phyloP scores from a whole-genome alignment of 176 grass and related monocot genomes.

The Zizania latifolia region DNA sequence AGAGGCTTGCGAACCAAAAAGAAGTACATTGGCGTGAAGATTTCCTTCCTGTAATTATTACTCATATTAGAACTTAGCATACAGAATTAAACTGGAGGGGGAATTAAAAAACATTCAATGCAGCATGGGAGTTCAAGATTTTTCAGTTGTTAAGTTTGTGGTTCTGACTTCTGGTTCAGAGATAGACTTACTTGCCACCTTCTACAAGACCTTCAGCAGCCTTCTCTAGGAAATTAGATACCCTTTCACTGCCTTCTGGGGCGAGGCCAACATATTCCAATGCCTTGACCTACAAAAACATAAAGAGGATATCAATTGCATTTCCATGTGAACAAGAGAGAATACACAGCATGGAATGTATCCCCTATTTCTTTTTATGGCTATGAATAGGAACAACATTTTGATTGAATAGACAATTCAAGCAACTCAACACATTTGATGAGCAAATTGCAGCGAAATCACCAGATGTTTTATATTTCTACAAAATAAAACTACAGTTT shows the following conservation, averaged over 20 bases:
- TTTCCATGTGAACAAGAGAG: conserved; percentile 5
- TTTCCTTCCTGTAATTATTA: conserved; percentile 64
- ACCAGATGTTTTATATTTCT: background rate
- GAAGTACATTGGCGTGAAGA: conserved; percentile 93
- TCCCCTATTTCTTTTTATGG: too few relatives aligned
- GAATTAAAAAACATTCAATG: background rate
- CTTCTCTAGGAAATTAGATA: conserved; percentile 81
- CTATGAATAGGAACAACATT: background rate
- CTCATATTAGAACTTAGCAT: conserved; percentile 6
- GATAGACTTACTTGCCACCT: conserved; percentile 84
- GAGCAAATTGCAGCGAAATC: background rate
- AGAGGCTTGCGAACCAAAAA: conserved; percentile 82
- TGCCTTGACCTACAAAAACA: conserved; percentile 71
- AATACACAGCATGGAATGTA: background rate
- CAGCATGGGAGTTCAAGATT: background rate
- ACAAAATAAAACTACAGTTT: background rate
- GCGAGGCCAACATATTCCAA: conserved; percentile 75
- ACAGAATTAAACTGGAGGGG: background rate
- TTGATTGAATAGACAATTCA: background rate
- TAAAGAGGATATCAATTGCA: conserved; percentile 4
- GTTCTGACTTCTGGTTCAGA: background rate
- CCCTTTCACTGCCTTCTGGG: conserved; percentile 74
- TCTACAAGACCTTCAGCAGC: conserved; percentile 82
- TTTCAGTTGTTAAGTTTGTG: background rate
- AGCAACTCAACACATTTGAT: background rate